These are phyloP conservation scores for Friedmanniomyces simplex DNA, from an alignment of 495 filamentous ascomycete species.

Conservation along the genomic window DNA sequence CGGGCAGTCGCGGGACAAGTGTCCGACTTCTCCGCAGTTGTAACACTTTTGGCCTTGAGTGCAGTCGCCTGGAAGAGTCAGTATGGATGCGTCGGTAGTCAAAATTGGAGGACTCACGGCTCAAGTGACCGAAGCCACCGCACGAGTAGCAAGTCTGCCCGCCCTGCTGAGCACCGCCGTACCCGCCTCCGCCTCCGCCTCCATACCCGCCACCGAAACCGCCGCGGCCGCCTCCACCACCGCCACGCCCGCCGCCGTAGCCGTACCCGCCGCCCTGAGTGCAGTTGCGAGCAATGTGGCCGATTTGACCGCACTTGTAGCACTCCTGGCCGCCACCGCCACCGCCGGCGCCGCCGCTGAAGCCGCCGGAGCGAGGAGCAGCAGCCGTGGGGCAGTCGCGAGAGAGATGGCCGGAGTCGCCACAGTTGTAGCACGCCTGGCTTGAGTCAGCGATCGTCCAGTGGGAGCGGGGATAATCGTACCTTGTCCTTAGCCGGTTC, in stretches of 20 bases:
- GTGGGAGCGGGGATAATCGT: not conserved
- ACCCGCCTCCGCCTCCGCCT: conserved; percentile 36
- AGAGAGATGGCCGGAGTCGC: conserved; percentile 77
- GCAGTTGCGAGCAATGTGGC: conserved; percentile 97
- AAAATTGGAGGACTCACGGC: conserved; percentile 36
- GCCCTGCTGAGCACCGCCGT: conserved; percentile 37
- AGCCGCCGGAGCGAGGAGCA: conserved; percentile 40
- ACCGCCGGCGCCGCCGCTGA: conserved; percentile 28
- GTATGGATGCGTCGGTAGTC: not conserved
- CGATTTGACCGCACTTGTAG: conserved; percentile 98
- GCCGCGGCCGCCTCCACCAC: conserved; percentile 33
- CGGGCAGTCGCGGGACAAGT: conserved; percentile 90
- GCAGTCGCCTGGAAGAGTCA: conserved; percentile 48
- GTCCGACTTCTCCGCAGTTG: conserved; percentile 95
- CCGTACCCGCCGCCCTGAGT: conserved; percentile 41
- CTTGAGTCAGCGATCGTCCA: not conserved
- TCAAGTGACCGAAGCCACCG: conserved; percentile 94
- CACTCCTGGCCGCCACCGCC: conserved; percentile 58
- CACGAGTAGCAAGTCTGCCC: conserved; percentile 92
- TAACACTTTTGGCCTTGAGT: conserved; percentile 99
- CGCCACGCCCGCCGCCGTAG: conserved; percentile 30
- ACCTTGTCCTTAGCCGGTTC: conserved; percentile 78
- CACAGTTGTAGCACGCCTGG: conserved; percentile 81
- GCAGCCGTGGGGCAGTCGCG: conserved; percentile 69
- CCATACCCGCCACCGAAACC: conserved; percentile 29